phyloP scores from a whole-genome alignment of 805 yeast species.

The Isabelozyma rhagii region DNA sequence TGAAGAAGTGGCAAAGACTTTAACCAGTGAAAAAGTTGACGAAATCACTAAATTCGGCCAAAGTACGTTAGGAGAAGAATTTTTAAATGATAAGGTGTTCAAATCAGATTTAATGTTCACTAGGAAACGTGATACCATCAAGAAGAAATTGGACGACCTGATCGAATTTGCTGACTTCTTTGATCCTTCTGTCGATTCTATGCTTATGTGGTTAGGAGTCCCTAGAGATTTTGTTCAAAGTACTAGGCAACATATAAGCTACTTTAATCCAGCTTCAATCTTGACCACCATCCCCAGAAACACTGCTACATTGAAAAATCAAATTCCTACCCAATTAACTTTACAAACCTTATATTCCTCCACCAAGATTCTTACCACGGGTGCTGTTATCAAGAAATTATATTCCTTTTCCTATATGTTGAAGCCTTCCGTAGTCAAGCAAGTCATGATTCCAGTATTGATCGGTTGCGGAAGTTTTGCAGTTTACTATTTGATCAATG shows the following conservation, averaged over 20 bases:
- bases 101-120: constrained; percentile 81
- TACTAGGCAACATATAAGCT: constrained; percentile 25
- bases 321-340: constrained; percentile 36
- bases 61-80: constrained; percentile 59
- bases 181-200: constrained; percentile 69
- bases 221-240: constrained; percentile 25
- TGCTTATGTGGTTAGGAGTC: constrained; percentile 44
- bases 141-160: constrained; percentile 55
- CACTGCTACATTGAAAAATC: constrained; percentile 28
- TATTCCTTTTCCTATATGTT: constrained; percentile 31
- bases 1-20: constrained; percentile 65
- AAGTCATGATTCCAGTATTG: constrained; percentile 52
- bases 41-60: constrained; percentile 63
- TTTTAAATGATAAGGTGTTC: constrained; percentile 58
- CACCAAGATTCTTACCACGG: constrained; percentile 36
- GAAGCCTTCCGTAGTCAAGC: constrained; percentile 39
- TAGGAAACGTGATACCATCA: constrained; percentile 59
- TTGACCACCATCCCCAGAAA: constrained; percentile 27
- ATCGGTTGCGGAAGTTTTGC: constrained; percentile 52
- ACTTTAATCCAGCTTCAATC: constrained; percentile 30
- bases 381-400: constrained; percentile 39
- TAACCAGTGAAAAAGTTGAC: constrained; percentile 60
- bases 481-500: constrained; percentile 63
- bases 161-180: constrained; percentile 72
- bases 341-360: constrained; percentile 40